A percentile compares a stretch with the other conserved stretches of the same genome.
phyloP scores from a whole-genome alignment of 345 rosid species.

The Syzygium aromaticum region DNA sequence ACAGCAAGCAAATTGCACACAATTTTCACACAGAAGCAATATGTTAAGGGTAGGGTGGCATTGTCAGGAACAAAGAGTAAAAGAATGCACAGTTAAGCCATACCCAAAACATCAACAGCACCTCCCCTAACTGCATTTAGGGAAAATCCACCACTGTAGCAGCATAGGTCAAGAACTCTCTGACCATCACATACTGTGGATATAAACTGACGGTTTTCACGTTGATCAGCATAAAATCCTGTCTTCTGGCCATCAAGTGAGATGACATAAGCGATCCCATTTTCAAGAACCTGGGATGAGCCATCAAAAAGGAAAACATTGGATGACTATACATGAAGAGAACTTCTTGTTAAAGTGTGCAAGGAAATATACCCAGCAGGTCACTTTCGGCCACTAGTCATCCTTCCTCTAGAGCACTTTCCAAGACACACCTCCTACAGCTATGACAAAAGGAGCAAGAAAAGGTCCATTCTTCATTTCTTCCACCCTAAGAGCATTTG shows the following conservation, averaged over 20 bases:
- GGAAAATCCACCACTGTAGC: conserved; percentile 90
- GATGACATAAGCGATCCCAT: conserved; percentile 59
- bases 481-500: background rate
- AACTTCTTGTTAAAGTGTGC: background rate
- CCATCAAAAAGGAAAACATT: background rate
- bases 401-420: background rate
- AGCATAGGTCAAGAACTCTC: conserved; percentile 82
- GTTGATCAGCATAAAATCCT: conserved; percentile 89
- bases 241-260: conserved; percentile 82
- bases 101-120: conserved; percentile 55
- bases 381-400: background rate
- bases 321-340: background rate
- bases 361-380: background rate
- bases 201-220: conserved; percentile 62
- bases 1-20: background rate
- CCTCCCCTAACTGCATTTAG: conserved; percentile 72
- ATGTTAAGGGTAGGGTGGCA: background rate
- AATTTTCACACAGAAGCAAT: background rate
- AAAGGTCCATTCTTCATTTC: background rate
- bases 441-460: background rate
- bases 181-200: conserved; percentile 57
- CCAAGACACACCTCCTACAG: background rate
- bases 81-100: background rate
- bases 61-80: background rate
- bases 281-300: conserved; percentile 54